Conservation (phyloP, 2,329 filamentous ascomycete species). For the Neonectria ditissima region DNA sequence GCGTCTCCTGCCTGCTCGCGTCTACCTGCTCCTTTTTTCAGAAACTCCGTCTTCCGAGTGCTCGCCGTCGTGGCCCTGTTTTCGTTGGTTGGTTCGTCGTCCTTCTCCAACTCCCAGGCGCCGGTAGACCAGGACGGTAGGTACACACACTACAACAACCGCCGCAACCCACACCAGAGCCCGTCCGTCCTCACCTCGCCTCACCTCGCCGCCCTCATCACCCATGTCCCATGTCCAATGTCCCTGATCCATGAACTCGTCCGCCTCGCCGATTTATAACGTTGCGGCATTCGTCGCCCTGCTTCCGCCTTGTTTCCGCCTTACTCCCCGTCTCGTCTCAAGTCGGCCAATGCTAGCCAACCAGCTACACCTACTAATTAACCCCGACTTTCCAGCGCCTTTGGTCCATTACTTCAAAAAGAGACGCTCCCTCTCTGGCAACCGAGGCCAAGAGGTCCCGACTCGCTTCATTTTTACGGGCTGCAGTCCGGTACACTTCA, state of each 20-base stretch:
- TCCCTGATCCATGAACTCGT: neutral
- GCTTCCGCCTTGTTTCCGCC: neutral
- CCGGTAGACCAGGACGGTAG: neutral
- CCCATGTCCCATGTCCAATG: constrained; percentile 18
- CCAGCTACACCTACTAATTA: constrained; percentile 9
- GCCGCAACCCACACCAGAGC: constrained; percentile 8
- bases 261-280: constrained; percentile 25
- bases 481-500: neutral
- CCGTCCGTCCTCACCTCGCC: constrained; percentile 7
- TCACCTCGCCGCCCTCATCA: constrained; percentile 18
- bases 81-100: constrained; percentile 10
- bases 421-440: neutral
- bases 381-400: neutral
- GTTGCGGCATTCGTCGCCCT: constrained; percentile 15
- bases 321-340: neutral
- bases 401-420: constrained; percentile 17
- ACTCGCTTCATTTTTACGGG: neutral
- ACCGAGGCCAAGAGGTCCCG: neutral
- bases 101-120: constrained; percentile 3
- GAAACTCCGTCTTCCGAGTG: neutral
- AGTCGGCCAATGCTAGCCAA: constrained; percentile 20
- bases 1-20: constrained; percentile 15
- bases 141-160: constrained; percentile 16
- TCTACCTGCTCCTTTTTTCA: constrained; percentile 3
- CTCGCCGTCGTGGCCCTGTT: constrained; percentile 10